Conservation (phyloP, 208 protist species). For the Leishmania turanica region DNA sequence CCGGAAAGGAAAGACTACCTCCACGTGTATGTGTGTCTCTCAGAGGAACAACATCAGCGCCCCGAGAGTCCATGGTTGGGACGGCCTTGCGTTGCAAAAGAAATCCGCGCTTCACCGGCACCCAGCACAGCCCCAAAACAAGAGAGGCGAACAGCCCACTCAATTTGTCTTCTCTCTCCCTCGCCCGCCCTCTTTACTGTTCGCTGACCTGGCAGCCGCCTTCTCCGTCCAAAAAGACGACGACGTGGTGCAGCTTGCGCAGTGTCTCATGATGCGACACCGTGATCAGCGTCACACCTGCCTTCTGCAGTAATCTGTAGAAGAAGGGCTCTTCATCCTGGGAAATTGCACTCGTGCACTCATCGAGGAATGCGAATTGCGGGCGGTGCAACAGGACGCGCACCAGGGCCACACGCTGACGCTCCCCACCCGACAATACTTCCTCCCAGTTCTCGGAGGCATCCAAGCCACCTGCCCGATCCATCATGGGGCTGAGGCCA, state of each 20-base stretch:
- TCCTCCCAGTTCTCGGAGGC: slow-evolving; percentile 77
- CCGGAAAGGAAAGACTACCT: not conserved
- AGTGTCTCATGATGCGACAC: slow-evolving; percentile 84
- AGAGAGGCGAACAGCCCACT: not conserved
- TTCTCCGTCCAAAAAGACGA: slow-evolving; percentile 67
- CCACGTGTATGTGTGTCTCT: not conserved
- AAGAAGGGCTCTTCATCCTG: slow-evolving; percentile 80
- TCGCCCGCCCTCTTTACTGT: not conserved
- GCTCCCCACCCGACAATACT: slow-evolving; percentile 90
- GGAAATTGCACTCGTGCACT: slow-evolving; percentile 91
- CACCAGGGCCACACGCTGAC: slow-evolving; percentile 86
- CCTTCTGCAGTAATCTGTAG: slow-evolving; percentile 65
- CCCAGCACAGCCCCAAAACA: not conserved
- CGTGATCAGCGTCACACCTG: slow-evolving; percentile 83
- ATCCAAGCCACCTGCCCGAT: slow-evolving; percentile 85
- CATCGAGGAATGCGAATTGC: slow-evolving; percentile 88
- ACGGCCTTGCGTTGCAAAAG: not conserved
- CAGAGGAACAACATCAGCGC: not conserved
- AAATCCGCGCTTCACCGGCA: not conserved
- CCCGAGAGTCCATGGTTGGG: not conserved
- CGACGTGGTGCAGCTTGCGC: slow-evolving; percentile 50
- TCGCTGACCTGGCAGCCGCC: slow-evolving; percentile 52
- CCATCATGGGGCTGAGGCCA: slow-evolving; percentile 65
- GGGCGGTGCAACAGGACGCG: slow-evolving; percentile 81
- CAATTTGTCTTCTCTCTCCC: not conserved